Conservation (phyloP, 73 alveolate genomes). For the Tetrahymena malaccensis region DNA sequence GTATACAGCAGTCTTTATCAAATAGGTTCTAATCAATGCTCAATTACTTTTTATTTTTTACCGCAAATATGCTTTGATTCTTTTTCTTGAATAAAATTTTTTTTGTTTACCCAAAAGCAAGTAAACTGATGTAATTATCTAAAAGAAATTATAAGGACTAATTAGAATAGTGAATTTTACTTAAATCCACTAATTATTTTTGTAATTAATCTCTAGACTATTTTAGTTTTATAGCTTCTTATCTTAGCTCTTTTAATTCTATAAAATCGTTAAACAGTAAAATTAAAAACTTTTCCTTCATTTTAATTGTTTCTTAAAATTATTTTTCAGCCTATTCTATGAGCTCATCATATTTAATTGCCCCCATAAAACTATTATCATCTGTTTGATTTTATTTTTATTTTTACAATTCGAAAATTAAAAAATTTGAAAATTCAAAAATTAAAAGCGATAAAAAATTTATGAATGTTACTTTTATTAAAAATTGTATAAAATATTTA, state of each 20-base stretch:
- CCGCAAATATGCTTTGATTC: not conserved
- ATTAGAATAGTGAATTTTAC: not conserved
- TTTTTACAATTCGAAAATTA: not conserved
- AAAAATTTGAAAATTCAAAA: not conserved
- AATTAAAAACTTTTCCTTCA: not conserved
- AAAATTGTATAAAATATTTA: not conserved
- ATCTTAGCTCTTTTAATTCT: not conserved
- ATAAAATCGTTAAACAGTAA: not conserved
- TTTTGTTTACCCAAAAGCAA: not conserved
- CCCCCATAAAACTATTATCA: not conserved
- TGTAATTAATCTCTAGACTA: not conserved
- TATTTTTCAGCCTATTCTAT: not conserved
- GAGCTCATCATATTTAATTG: not conserved
- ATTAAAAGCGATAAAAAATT: not conserved
- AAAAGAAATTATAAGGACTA: not conserved
- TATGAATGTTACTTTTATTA: not conserved
- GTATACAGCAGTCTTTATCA: not conserved
- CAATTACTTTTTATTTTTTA: not conserved
- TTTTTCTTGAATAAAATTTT: not conserved
- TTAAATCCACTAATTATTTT: not conserved
- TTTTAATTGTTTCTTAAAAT: not conserved
- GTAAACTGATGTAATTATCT: not conserved
- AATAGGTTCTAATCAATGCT: not conserved
- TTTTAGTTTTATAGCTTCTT: not conserved
- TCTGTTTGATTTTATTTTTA: not conserved